phyloP scores from a whole-genome alignment of 257 asterid species.

The Plantago elongata region DNA sequence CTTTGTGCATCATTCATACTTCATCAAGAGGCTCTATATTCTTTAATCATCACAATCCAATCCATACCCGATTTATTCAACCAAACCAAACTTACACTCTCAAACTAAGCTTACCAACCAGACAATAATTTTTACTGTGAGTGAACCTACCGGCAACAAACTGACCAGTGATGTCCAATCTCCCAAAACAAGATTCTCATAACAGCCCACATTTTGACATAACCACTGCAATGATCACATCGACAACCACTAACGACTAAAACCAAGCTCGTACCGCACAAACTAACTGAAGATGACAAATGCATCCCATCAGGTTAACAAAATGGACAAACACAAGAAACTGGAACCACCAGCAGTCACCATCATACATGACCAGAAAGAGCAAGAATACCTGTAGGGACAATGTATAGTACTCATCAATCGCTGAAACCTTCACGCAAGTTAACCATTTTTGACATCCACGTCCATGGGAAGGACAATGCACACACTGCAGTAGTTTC shows the following conservation, averaged over 20 bases:
- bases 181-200: neutral
- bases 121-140: neutral
- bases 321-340: constrained; percentile 6
- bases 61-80: too few relatives aligned
- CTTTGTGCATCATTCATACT: neutral
- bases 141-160: neutral
- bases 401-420: too few relatives aligned
- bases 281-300: constrained; percentile 2
- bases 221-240: constrained; percentile 18
- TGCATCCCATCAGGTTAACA: constrained; percentile 1
- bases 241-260: neutral
- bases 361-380: constrained; percentile 20
- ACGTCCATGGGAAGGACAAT: constrained; percentile 55
- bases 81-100: too few relatives aligned
- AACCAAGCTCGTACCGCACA: neutral
- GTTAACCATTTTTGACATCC: constrained; percentile 47
- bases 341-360: constrained; percentile 12
- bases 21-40: too few relatives aligned
- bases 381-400: constrained; percentile 13
- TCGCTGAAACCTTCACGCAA: constrained; percentile 22
- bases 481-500: constrained; percentile 45
- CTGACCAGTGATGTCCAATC: neutral
- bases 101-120: too few relatives aligned
- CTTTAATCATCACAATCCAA: too few relatives aligned
- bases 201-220: constrained; percentile 7